Evolutionary conservation across 176 grass and related monocot species (phyloP).

Genomic region (Musa beccarii): DNA sequence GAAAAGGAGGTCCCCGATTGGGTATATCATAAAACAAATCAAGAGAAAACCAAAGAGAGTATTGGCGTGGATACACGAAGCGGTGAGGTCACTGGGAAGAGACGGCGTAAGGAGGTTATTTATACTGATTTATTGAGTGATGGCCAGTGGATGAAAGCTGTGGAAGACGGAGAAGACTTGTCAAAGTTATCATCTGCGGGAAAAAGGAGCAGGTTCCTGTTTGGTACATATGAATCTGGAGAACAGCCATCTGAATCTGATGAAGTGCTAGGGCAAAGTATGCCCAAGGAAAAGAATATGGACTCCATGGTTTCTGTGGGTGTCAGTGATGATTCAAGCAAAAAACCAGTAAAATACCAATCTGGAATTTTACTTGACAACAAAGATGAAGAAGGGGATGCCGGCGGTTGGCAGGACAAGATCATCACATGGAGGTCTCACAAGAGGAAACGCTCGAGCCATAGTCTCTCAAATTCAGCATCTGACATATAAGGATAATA

Average conservation of each 20-base stretch:
- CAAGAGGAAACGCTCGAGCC: constrained; percentile 74
- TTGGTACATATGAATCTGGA: not conserved
- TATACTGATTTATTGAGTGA: constrained; percentile 75
- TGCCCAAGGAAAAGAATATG: constrained; percentile 20
- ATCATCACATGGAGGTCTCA: constrained; percentile 64
- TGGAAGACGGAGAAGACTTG: constrained; percentile 60
- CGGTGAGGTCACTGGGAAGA: constrained; percentile 44
- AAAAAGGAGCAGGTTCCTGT: constrained; percentile 24
- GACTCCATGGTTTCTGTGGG: constrained; percentile 25
- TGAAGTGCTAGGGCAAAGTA: constrained; percentile 27
- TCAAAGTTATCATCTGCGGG: constrained; percentile 47
- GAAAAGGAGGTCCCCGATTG: constrained; percentile 85
- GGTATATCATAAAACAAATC: constrained; percentile 52
- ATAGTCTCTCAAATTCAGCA: constrained; percentile 36
- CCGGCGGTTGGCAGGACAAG: constrained; percentile 38
- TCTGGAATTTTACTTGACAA: not conserved
- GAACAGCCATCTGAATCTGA: constrained; percentile 25
- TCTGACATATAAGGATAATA: not conserved
- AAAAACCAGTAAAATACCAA: not conserved
- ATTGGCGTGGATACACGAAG: constrained; percentile 27
- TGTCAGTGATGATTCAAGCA: constrained; percentile 12
- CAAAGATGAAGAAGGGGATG: constrained; percentile 19
- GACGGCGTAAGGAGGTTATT: constrained; percentile 81
- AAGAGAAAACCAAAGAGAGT: constrained; percentile 33
- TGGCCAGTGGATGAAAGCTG: constrained; percentile 75